Base-by-base conservation (phyloP, 2,329 filamentous ascomycete species). In the Phialophora chinensis region DNA sequence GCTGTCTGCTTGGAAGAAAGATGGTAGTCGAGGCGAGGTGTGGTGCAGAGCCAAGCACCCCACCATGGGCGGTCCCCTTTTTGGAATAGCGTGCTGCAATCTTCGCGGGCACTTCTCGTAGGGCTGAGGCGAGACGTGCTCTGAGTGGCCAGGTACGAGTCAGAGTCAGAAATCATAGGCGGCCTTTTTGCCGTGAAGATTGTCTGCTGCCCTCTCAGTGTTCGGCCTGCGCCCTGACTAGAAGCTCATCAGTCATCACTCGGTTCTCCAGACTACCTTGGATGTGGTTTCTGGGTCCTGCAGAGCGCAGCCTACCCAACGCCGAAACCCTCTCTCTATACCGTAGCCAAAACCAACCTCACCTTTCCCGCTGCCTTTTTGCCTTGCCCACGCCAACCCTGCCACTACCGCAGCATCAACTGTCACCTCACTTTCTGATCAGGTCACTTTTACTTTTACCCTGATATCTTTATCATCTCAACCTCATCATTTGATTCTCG, bases 1-100 rank as follows among this genome's bases (percentile, higher is more conserved):
- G 59, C 31, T 25, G 10, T 53, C 53, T 20, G 14, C 25, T 50
- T 29, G 57, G 20, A 25, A 47, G 57, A 54, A 49, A 31, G 27
- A 58, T 49, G 23, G 20, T 44, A n/a, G 14, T 69, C n/a, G 67
- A 69, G 67, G 71, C 70, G 63, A 66, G 66, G 63, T 68, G 56
- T 62, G 42, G 53, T 56, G 52, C 44, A 47, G 49, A 35, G 71
- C 71, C 69, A 68, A 71, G 69, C 63, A 71, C 71, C 71, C 69
- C 71, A 67, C 71, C 69, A 70, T 68, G 17, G 57, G 56, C 49
- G 50, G 63, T 55, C 60, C 68, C 66, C 23, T 59, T 66, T 61
- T 20, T 8, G 47, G 62, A 14, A 59, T 70, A 63, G 71, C 71
- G 71, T 72, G 69, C 71, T 68, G 54, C 50, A 53, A 54, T 68